Evolutionary conservation across 2,329 filamentous ascomycete species (phyloP), one percentile per base, ranked within the genome.

Genomic region (Fusarium sp.): DNA sequence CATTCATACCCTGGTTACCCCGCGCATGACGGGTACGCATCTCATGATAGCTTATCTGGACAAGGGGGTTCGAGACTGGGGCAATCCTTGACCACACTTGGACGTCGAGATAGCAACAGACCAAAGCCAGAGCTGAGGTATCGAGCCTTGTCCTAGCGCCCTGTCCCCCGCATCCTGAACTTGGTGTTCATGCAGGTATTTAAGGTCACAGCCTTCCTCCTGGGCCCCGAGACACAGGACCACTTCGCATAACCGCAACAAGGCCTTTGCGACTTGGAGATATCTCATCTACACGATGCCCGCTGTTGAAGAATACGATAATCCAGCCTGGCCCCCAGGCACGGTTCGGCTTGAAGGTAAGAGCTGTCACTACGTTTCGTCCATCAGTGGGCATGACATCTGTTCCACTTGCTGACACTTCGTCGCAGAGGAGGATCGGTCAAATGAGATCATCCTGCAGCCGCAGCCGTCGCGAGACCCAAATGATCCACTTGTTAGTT

Each of bases 401-500:
- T 14, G 14, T 20, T 29, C 11, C 7, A 31, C 29, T 35, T 35
- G 31, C 52, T 56, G 52, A 56, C 29, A 35, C 52, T 56, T 56
- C 2, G n/a, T 20, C 11, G n/a, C 1, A 56, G 52, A 56, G 52
- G 52, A 56, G 14, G 31, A 35, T 22, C 29, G 27, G n/a, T 56
- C 52, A 0, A 11, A 56, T 56, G 35, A 63, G 18, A 60, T 63
- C n/a, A 63, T 69, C 38, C 25, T 66, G 10, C 67, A 69, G 22
- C 67, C 67, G 18, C 40, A 40, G 25, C 67, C 67, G 2, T 50
- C 67, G 10, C 18, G 25, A 11, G 68, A 70, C 27, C 68, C 64
- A 1, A 70, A 70, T 38, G 68, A 70, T 22, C 68, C 68, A 14
- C 36, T 68, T 27, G 65, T 67, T 1, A 67, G 59, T 36, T 56